phyloP scores from a whole-genome alignment of 768 basidiomycete species.

The Sporobolomyces roseus region DNA sequence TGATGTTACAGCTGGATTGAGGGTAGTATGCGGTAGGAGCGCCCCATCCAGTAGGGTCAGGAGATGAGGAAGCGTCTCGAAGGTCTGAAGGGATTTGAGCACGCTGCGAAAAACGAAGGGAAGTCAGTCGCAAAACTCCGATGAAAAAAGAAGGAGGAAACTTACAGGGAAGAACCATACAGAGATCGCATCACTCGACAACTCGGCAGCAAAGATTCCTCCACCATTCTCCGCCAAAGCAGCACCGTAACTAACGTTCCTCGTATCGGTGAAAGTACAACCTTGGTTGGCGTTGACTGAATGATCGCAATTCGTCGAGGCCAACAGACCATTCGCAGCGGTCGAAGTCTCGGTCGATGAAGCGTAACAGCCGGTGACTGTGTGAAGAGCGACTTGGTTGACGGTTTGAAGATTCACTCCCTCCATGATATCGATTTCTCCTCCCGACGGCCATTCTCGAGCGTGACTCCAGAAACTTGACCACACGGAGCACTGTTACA shows the following conservation, averaged over 20 bases:
- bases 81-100: slow-evolving; percentile 44
- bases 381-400: slow-evolving; percentile 74
- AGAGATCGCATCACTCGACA: slow-evolving; percentile 52
- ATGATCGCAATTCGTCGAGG: slow-evolving; percentile 26
- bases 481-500: slow-evolving; percentile 48
- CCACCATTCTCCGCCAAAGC: slow-evolving; percentile 53
- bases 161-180: slow-evolving; percentile 61
- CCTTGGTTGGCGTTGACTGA: slow-evolving; percentile 26
- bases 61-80: slow-evolving; percentile 48
- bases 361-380: slow-evolving; percentile 51
- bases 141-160: not conserved
- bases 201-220: slow-evolving; percentile 54
- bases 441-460: slow-evolving; percentile 35
- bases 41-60: slow-evolving; percentile 56
- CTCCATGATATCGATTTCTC: slow-evolving; percentile 76
- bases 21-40: slow-evolving; percentile 67
- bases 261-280: slow-evolving; percentile 26
- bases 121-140: slow-evolving; percentile 7
- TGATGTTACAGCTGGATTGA: slow-evolving; percentile 45
- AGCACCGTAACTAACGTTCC: slow-evolving; percentile 50
- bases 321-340: slow-evolving; percentile 38
- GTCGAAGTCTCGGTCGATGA: slow-evolving; percentile 18
- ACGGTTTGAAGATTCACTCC: slow-evolving; percentile 65
- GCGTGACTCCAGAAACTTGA: slow-evolving; percentile 37
- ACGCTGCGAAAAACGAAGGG: slow-evolving; percentile 28